These are phyloP conservation scores for Telfairia occidentalis DNA, from an alignment of 331 rosid genomes.

Conservation along the genomic window DNA sequence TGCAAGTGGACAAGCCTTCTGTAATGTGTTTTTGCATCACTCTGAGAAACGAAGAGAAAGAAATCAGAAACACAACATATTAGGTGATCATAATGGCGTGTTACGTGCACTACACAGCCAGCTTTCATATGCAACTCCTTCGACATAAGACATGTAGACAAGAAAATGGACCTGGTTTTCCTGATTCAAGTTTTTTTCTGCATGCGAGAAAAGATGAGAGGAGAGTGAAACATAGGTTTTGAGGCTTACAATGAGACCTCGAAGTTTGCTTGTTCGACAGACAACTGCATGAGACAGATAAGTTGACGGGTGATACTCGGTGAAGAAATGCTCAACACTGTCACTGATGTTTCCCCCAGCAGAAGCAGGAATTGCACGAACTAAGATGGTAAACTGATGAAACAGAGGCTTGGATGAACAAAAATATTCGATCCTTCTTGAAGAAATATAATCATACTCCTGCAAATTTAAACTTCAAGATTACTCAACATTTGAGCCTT, in stretches of 20 bases:
- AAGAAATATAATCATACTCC: constrained; percentile 67
- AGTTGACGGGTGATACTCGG: constrained; percentile 55
- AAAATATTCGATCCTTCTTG: constrained; percentile 62
- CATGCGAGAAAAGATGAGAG: constrained; percentile 10
- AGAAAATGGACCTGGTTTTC: not conserved
- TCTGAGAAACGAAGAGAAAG: constrained; percentile 32
- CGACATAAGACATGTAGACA: not conserved
- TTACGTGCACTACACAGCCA: constrained; percentile 8
- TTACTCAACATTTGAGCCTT: constrained; percentile 17
- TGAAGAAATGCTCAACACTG: constrained; percentile 54
- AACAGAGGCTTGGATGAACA: constrained; percentile 76
- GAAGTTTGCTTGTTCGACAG: constrained; percentile 47
- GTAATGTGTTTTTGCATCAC: constrained; percentile 41
- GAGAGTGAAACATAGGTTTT: constrained; percentile 1
- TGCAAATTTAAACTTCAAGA: constrained; percentile 27
- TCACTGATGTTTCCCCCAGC: constrained; percentile 45
- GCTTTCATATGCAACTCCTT: constrained; percentile 8
- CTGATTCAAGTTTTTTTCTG: constrained; percentile 8
- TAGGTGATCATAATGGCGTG: constrained; percentile 1
- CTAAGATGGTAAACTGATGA: constrained; percentile 81
- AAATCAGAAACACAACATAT: constrained; percentile 1
- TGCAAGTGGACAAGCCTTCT: constrained; percentile 34
- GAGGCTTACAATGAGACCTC: constrained; percentile 53
- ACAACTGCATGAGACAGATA: constrained; percentile 71
- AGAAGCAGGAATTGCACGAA: constrained; percentile 59